Evolutionary conservation across 1,284 basidiomycete genomes (phyloP).

Genomic region (Fomitopsis palustris): DNA sequence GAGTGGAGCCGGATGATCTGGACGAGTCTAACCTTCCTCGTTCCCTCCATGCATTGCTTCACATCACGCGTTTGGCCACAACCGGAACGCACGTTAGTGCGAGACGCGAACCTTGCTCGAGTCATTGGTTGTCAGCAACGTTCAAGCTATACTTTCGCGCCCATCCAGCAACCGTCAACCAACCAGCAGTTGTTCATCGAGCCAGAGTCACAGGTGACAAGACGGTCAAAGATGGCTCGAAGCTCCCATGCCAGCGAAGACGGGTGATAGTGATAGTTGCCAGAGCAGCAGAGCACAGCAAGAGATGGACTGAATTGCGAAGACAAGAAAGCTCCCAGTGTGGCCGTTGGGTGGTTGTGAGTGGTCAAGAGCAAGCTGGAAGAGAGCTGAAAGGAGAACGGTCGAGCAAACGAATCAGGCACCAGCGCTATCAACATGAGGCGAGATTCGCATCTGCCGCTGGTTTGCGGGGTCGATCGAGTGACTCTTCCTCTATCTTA

Average conservation of each 20-base stretch:
- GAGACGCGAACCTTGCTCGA: neutral
- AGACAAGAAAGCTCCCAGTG: neutral
- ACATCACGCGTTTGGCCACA: neutral
- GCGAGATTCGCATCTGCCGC: neutral
- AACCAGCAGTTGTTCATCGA: neutral
- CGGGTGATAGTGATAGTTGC: constrained; percentile 1
- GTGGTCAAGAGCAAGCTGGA: neutral
- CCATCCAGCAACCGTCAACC: neutral
- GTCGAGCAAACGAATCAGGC: neutral
- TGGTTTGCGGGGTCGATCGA: neutral
- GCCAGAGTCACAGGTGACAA: neutral
- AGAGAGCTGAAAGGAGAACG: neutral
- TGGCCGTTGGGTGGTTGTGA: neutral
- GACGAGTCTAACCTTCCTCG: neutral
- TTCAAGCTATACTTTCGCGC: neutral
- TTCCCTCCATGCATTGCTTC: neutral
- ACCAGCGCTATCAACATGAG: constrained; percentile 1
- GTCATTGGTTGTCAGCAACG: neutral
- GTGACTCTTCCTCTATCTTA: neutral
- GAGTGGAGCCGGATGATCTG: neutral
- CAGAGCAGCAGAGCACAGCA: neutral
- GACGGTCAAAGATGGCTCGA: neutral
- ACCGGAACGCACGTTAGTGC: neutral
- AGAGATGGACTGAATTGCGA: neutral
- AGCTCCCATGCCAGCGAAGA: neutral